Evolutionary conservation across 257 asterid species (phyloP).

Genomic region (Linderniella brevidens): DNA sequence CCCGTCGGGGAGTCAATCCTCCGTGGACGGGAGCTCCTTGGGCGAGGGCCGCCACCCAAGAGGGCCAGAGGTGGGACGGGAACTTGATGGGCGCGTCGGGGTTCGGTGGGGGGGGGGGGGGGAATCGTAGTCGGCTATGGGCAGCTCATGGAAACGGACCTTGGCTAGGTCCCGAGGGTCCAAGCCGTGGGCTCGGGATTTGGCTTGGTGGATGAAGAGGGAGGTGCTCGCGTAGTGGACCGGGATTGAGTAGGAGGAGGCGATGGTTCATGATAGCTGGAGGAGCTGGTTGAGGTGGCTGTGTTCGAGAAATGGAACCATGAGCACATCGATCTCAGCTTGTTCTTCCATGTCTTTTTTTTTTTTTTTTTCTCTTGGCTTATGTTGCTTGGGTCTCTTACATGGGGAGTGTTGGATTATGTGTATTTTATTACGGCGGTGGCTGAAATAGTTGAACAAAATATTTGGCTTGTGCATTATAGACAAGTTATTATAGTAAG

Average conservation of each 20-base stretch:
- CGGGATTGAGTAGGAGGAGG: conserved; percentile 18
- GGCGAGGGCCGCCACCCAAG: conserved; percentile 14
- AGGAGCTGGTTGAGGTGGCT: conserved; percentile 35
- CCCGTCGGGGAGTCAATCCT: conserved; percentile 4
- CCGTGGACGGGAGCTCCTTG: conserved; percentile 7
- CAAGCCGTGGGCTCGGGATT: conserved; percentile 16
- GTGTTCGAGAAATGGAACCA: conserved; percentile 30
- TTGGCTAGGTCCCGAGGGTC: conserved; percentile 2
- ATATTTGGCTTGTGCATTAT: no score
- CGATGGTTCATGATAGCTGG: conserved; percentile 22
- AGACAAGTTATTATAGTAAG: no score
- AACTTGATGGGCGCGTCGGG: no score
- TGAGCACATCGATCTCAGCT: conserved; percentile 11
- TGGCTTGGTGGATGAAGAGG: conserved; percentile 17
- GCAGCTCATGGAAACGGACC: conserved; percentile 17
- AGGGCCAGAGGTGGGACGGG: conserved; percentile 19
- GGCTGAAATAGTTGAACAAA: no score
- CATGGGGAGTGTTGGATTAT: no score
- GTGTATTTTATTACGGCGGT: no score
- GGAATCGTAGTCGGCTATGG: conserved; percentile 12
- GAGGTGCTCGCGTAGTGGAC: conserved; percentile 20
- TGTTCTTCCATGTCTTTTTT: conserved; percentile 2
- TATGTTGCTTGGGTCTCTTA: no score
- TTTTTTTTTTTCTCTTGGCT: not conserved
- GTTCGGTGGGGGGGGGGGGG: conserved; percentile 15